Percentiles rank a stretch among this genome's conserved stretches.
These are phyloP conservation scores for Phalaenopsis equestris DNA, from an alignment of 106 monocot species.

Conservation along the genomic window DNA sequence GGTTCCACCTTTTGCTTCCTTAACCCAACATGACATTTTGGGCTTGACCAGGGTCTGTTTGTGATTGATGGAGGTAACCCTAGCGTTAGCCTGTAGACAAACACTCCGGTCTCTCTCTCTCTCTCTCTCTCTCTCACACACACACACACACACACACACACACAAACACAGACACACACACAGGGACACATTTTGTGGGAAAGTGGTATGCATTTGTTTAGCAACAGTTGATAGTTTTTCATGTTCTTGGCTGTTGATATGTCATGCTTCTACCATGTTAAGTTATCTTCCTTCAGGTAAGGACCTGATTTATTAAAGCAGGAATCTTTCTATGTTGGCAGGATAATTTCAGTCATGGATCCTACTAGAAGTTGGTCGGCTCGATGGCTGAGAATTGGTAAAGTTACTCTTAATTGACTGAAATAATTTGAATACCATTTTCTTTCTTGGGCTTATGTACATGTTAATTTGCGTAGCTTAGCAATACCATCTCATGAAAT, in stretches of 20 bases:
- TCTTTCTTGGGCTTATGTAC: neutral
- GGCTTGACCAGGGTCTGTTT: neutral
- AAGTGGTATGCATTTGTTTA: neutral
- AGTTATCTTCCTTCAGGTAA: neutral
- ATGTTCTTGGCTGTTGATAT: neutral
- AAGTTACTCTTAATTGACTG: constrained; percentile 1
- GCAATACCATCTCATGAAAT: neutral
- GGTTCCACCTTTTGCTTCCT: neutral
- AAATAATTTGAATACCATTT: neutral
- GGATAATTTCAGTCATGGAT: constrained; percentile 96
- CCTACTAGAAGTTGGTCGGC: constrained; percentile 96
- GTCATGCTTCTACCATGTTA: neutral
- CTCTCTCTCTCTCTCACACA: too few relatives aligned
- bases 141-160: too few relatives aligned
- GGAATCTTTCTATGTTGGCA: constrained; percentile 13
- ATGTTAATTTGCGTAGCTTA: neutral
- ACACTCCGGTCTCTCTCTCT: too few relatives aligned
- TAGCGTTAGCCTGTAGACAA: neutral
- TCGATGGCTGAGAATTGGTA: constrained; percentile 96
- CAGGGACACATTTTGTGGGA: neutral
- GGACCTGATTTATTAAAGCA: neutral
- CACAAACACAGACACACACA: too few relatives aligned
- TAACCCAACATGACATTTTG: neutral
- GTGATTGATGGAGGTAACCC: neutral
- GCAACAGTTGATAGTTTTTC: neutral